Percentiles rank a stretch among this genome's conserved stretches.
Conservation (phyloP, 2,329 filamentous ascomycete genomes). For the Fusarium sp. region DNA sequence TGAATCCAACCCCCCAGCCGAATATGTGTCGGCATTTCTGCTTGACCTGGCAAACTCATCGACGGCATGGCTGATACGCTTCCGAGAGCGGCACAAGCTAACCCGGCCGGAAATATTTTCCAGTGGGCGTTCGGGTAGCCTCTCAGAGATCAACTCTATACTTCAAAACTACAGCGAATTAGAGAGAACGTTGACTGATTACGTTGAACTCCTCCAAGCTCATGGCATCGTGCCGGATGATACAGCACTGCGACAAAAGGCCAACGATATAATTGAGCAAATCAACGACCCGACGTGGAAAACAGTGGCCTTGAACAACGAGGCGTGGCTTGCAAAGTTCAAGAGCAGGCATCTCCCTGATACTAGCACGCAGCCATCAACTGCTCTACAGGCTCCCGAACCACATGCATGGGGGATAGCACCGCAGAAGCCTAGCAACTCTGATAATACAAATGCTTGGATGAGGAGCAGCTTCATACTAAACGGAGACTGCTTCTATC, state of each 20-base stretch:
- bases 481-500: background rate
- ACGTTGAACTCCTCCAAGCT: background rate
- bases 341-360: background rate
- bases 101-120: background rate
- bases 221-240: conserved; percentile 1
- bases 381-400: background rate
- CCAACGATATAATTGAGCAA: background rate
- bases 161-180: conserved; percentile 1
- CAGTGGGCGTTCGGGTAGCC: background rate
- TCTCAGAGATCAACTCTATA: conserved; percentile 2
- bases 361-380: background rate
- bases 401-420: background rate
- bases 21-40: background rate
- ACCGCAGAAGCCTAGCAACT: background rate
- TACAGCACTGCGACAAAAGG: background rate
- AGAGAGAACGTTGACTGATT: background rate
- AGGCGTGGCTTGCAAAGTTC: background rate
- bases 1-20: background rate
- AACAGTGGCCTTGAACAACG: background rate
- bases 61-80: background rate
- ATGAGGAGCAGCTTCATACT: background rate
- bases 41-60: background rate
- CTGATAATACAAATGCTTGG: background rate
- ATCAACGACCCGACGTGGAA: conserved; percentile 3
- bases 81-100: background rate